These are phyloP conservation scores for Fraxinus americana DNA, from an alignment of 257 asterid species.

Conservation along the genomic window DNA sequence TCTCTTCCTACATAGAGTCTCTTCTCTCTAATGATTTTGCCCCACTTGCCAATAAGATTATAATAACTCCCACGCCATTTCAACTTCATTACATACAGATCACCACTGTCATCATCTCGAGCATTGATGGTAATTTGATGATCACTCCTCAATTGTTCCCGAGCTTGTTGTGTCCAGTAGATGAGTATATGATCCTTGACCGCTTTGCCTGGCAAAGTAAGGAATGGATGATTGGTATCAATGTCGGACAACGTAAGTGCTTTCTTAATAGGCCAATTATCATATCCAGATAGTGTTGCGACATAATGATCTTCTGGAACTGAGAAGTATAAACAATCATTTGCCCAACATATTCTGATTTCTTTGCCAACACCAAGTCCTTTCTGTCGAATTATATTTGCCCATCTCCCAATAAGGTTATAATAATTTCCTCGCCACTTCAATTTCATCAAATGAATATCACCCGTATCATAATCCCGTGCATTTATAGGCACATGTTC, in stretches of 20 bases:
- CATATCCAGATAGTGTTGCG: slow-evolving; percentile 38
- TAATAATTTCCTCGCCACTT: slow-evolving; percentile 52
- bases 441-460: too few relatives aligned
- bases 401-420: slow-evolving; percentile 51
- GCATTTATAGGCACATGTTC: too few relatives aligned
- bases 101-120: slow-evolving; percentile 53
- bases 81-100: slow-evolving; percentile 8
- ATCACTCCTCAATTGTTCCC: slow-evolving; percentile 56
- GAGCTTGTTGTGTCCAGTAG: slow-evolving; percentile 50
- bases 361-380: slow-evolving; percentile 59
- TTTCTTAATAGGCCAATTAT: slow-evolving; percentile 56
- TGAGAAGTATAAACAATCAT: slow-evolving; percentile 2
- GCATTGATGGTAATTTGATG: slow-evolving; percentile 51
- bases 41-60: slow-evolving; percentile 38
- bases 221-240: slow-evolving; percentile 59
- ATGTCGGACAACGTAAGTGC: slow-evolving; percentile 58
- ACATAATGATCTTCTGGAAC: slow-evolving; percentile 39
- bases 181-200: slow-evolving; percentile 57
- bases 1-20: slow-evolving; percentile 52
- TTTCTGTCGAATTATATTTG: slow-evolving; percentile 43
- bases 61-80: too few relatives aligned
- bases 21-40: slow-evolving; percentile 54
- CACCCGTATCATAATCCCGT: too few relatives aligned
- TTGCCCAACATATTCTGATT: slow-evolving; percentile 48
- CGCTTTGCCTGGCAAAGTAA: slow-evolving; percentile 57